Evolutionary conservation across 768 basidiomycete species (phyloP), one percentile per base, ranked within the genome.

Genomic region (Hygrophoropsis aurantiaca): DNA sequence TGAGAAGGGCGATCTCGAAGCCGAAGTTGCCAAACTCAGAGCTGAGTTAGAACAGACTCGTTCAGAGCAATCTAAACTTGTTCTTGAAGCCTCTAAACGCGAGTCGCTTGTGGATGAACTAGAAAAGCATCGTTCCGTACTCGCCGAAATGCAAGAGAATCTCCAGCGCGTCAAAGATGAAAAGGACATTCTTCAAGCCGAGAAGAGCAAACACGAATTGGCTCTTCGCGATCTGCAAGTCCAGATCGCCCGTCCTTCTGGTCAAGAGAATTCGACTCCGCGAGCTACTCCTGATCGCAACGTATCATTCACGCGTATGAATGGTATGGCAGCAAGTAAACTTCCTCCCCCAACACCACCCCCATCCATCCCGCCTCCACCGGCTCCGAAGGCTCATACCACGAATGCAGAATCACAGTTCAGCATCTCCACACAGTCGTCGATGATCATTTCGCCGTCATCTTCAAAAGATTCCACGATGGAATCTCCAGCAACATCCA

Each of bases 331-430:
- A 34, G 70, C 81, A 23, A 94, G 93, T 66, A 78, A 88, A 13
- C 92, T 92, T 24, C 93, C 92, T 15, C 87, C 89, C 0, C 88
- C 87, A 0, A 66, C 65, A 0, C 92, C 93, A 8, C 90, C 94
- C 10, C 94, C 93, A 0, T 78, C 87, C 25, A 80, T 90, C 10
- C 94, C 94, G 1, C 90, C 90, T 18, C 89, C 88, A 1, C 90
- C 89, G 15, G 81, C 85, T 4, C 90, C 90, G 20, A 79, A 49
- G 62, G 69, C 50, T 41, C 70, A 49, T 51, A 58, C 25, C 49
- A 57, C 64, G 35, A 76, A 70, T 49, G 72, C 70, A 43, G 86
- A 81, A 55, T 72, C 72, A 11, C 74, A 73, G 47, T 64, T 74
- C 50, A 86, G 82, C 54, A 75, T 76, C 9, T 82, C 84, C 5